Percentiles rank a stretch among this genome's conserved stretches.
phyloP scores from a whole-genome alignment of 176 grass and related monocot genomes.

The Avena atlantica region DNA sequence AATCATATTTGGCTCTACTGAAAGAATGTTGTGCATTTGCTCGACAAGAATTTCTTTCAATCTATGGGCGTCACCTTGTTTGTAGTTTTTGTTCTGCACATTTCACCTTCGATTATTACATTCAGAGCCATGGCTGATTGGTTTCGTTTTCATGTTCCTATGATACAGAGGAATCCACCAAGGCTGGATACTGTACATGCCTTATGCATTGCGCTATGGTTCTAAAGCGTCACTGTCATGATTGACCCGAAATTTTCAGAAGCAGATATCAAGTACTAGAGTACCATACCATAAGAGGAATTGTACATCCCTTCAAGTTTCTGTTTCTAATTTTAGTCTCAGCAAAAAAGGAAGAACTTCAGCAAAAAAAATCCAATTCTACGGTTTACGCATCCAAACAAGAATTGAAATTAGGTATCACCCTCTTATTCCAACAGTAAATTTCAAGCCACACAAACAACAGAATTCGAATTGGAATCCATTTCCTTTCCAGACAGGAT shows the following conservation, averaged over 20 bases:
- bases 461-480: too few relatives aligned
- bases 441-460: too few relatives aligned
- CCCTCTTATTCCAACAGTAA: too few relatives aligned
- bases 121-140: slow-evolving; percentile 39
- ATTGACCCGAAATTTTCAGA: background rate
- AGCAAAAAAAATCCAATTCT: too few relatives aligned
- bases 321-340: too few relatives aligned
- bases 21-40: background rate
- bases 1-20: background rate
- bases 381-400: too few relatives aligned
- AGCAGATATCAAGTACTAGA: background rate
- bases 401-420: too few relatives aligned
- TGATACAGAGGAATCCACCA: slow-evolving; percentile 53
- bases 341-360: too few relatives aligned
- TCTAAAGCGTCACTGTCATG: slow-evolving; percentile 38
- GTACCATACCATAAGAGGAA: too few relatives aligned
- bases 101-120: background rate
- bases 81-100: background rate
- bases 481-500: too few relatives aligned
- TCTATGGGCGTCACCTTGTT: background rate
- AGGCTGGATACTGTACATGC: slow-evolving; percentile 42
- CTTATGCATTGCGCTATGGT: slow-evolving; percentile 47
- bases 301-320: too few relatives aligned
- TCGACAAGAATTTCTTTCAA: background rate
- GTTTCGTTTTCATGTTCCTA: slow-evolving; percentile 35